These are phyloP conservation scores for Venustampulla echinocandica DNA, from an alignment of 495 filamentous ascomycete species.

Conservation along the genomic window DNA sequence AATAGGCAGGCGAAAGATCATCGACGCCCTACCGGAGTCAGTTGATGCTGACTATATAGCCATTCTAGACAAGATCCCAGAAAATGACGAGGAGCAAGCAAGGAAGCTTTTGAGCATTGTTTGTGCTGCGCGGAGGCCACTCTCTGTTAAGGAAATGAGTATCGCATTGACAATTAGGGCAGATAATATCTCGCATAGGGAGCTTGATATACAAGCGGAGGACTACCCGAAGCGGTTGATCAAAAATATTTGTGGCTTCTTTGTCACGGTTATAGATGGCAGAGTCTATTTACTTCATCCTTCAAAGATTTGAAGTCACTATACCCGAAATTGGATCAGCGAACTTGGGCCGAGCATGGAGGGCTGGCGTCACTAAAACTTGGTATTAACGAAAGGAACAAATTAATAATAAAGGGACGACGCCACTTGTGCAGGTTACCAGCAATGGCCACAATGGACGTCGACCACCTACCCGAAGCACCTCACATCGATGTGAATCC, in stretches of 20 bases:
- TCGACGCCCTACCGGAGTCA: constrained; percentile 25
- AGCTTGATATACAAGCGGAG: constrained; percentile 2
- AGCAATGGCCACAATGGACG: no score
- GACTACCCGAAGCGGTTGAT: constrained; percentile 8
- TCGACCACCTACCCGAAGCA: no score
- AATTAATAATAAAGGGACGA: no score
- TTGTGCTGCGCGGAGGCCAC: constrained; percentile 26
- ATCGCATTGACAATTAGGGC: constrained; percentile 24
- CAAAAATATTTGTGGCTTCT: constrained; percentile 29
- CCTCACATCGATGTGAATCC: no score
- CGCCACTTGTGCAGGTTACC: no score
- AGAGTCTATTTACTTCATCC: constrained; percentile 33
- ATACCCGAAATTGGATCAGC: no score
- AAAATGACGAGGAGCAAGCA: constrained; percentile 13
- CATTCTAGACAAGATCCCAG: constrained; percentile 29
- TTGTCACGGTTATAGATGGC: constrained; percentile 27
- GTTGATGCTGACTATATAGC: constrained; percentile 34
- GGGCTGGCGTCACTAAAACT: no score
- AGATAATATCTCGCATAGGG: not conserved
- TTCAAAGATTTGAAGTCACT: no score
- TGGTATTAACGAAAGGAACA: no score
- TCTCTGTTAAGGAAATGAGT: constrained; percentile 31
- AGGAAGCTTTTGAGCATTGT: constrained; percentile 31
- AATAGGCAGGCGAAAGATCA: constrained; percentile 18
- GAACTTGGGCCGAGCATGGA: no score